Evolutionary conservation across 1,284 basidiomycete genomes (phyloP).

Genomic region (Ustilago bromivora): DNA sequence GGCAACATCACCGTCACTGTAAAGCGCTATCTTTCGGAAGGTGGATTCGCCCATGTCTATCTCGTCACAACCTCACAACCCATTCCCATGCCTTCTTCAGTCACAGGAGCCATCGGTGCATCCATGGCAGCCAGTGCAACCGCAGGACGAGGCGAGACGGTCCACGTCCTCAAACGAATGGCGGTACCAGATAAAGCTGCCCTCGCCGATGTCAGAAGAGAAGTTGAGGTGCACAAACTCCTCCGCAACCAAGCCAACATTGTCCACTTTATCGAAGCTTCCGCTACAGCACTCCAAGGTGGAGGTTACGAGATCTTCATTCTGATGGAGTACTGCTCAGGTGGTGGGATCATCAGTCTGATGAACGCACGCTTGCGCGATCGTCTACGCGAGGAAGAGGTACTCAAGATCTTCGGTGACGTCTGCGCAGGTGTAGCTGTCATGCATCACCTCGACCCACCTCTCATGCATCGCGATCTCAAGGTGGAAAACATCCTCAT

Average conservation of each 20-base stretch:
- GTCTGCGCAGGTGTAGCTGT: constrained; percentile 64
- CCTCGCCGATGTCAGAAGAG: constrained; percentile 93
- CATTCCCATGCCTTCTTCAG: constrained; percentile 72
- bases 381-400: constrained; percentile 91
- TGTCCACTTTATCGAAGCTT: constrained; percentile 88
- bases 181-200: constrained; percentile 90
- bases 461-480: constrained; percentile 94
- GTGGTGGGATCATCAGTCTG: constrained; percentile 98
- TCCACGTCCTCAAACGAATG: constrained; percentile 96
- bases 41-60: constrained; percentile 98
- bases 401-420: constrained; percentile 87
- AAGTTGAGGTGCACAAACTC: constrained; percentile 96
- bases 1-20: constrained; percentile 89
- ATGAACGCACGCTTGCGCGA: constrained; percentile 96
- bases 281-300: constrained; percentile 73
- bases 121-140: constrained; percentile 41
- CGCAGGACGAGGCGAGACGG: constrained; percentile 73
- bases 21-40: constrained; percentile 91
- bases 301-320: constrained; percentile 95
- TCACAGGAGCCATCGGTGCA: constrained; percentile 35
- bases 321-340: constrained; percentile 94
- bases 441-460: constrained; percentile 92
- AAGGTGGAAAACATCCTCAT: constrained; percentile 94
- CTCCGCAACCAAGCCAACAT: constrained; percentile 91
- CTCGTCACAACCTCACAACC: constrained; percentile 87